These are phyloP conservation scores for Hamigera avellanea DNA, from an alignment of 495 filamentous ascomycete species.

Conservation along the genomic window DNA sequence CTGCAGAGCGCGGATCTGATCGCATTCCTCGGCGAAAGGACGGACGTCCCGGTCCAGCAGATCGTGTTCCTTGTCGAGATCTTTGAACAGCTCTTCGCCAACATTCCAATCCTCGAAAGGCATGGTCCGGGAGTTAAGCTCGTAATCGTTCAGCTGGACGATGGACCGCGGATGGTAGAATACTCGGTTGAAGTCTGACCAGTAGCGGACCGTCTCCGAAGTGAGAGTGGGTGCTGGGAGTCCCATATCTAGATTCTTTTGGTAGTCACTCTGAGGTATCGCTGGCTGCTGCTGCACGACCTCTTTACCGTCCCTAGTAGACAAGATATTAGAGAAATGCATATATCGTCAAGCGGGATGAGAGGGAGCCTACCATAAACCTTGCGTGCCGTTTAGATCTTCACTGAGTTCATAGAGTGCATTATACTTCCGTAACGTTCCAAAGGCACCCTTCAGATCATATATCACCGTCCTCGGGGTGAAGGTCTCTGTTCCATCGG, in stretches of 20 bases:
- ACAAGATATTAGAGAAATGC: background rate
- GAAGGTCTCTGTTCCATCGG: slow-evolving; percentile 74
- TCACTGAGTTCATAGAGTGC: slow-evolving; percentile 69
- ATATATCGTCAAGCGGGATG: background rate
- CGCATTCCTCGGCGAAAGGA: slow-evolving; percentile 82
- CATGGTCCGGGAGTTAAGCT: slow-evolving; percentile 60
- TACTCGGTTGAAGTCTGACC: slow-evolving; percentile 87
- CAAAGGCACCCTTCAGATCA: slow-evolving; percentile 88
- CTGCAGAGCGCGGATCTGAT: slow-evolving; percentile 82
- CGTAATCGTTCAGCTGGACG: slow-evolving; percentile 79
- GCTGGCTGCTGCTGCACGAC: slow-evolving; percentile 51
- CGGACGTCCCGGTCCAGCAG: slow-evolving; percentile 80
- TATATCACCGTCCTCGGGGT: slow-evolving; percentile 88
- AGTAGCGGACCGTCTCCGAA: slow-evolving; percentile 68
- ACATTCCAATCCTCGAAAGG: slow-evolving; percentile 74
- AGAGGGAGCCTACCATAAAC: slow-evolving; percentile 46
- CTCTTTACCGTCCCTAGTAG: slow-evolving; percentile 54
- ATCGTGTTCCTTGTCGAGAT: slow-evolving; percentile 75
- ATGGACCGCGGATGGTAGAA: slow-evolving; percentile 89
- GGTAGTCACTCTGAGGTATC: slow-evolving; percentile 63
- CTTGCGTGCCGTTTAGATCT: slow-evolving; percentile 33
- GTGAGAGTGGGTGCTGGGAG: slow-evolving; percentile 47
- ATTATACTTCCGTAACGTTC: slow-evolving; percentile 75
- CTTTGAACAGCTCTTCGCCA: slow-evolving; percentile 74
- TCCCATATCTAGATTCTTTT: slow-evolving; percentile 62